Percentiles rank a stretch among this genome's conserved stretches.
Conservation (phyloP, 768 basidiomycete species). For the Neoboletus brunneissimus region DNA sequence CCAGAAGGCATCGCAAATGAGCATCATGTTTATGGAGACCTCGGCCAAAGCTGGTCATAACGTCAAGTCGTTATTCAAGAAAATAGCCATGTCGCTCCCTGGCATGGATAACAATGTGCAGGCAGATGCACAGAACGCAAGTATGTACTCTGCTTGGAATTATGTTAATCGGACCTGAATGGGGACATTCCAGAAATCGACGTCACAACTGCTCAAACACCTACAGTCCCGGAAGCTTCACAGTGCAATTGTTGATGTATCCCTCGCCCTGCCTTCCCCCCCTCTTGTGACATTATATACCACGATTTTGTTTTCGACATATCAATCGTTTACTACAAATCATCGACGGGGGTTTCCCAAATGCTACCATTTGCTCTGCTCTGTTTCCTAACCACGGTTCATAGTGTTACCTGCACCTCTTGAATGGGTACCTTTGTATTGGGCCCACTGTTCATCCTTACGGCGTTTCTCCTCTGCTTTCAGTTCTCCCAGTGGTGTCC, state of each 20-base stretch:
- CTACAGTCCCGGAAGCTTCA: conserved; percentile 82
- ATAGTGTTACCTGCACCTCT: conserved; percentile 96
- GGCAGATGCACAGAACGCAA: conserved; percentile 50
- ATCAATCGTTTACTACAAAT: conserved; percentile 17
- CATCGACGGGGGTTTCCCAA: conserved; percentile 5
- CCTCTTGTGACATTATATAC: conserved; percentile 25
- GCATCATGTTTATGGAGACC: conserved; percentile 99
- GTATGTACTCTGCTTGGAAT: conserved; percentile 29
- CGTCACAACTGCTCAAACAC: conserved; percentile 68
- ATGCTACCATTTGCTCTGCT: conserved; percentile 8
- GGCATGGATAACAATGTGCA: conserved; percentile 88
- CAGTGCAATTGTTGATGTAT: conserved; percentile 70
- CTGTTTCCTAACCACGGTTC: conserved; percentile 66
- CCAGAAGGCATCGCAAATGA: conserved; percentile 81
- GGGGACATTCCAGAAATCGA: conserved; percentile 69
- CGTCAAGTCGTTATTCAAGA: conserved; percentile 98
- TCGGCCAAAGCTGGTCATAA: conserved; percentile 99
- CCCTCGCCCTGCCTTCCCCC: not conserved
- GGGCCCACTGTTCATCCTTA: conserved; percentile 92
- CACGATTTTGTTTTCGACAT: conserved; percentile 26
- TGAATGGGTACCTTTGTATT: conserved; percentile 80
- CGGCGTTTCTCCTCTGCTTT: conserved; percentile 73
- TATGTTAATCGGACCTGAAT: conserved; percentile 4
- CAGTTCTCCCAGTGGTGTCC: conserved; percentile 60
- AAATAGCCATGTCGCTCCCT: conserved; percentile 97